Conservation (phyloP, 768 basidiomycete genomes). For the Naematelia encephala region DNA sequence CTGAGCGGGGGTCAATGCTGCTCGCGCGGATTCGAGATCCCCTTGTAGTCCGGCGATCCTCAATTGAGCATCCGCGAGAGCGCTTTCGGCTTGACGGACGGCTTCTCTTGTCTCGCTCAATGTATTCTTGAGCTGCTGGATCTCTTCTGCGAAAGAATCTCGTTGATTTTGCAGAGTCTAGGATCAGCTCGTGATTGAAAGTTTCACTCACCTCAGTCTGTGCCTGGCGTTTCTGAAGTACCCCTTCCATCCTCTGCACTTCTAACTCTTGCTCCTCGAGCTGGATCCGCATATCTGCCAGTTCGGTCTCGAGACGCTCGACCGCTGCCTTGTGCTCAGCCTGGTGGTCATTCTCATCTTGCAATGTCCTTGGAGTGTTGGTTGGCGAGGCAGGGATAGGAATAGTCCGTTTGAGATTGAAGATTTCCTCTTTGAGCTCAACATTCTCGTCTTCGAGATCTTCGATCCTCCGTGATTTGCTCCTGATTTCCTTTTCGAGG, state of each 20-base stretch:
- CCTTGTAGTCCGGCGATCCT: not conserved
- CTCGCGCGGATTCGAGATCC: not conserved
- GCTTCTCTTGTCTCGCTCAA: constrained; percentile 3
- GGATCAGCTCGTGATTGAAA: no score
- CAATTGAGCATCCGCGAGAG: not conserved
- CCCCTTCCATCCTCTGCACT: not conserved
- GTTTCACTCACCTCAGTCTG: not conserved
- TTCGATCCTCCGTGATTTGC: constrained; percentile 1
- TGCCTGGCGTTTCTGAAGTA: not conserved
- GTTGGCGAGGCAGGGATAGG: constrained; percentile 1
- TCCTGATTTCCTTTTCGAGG: constrained; percentile 1
- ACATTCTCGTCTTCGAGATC: constrained; percentile 10
- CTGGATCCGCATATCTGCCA: constrained; percentile 8
- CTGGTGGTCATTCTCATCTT: not conserved
- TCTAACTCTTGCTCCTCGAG: constrained; percentile 8
- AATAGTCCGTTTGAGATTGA: not conserved
- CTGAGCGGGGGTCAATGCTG: not conserved
- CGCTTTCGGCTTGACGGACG: not conserved
- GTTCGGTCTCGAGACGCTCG: not conserved
- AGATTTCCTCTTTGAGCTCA: constrained; percentile 12
- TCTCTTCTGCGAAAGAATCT: not conserved
- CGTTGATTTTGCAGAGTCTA: not conserved
- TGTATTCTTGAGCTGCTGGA: not conserved
- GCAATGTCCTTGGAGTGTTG: not conserved
- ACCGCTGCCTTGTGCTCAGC: not conserved